A percentile compares a stretch with the other conserved stretches of the same genome.
phyloP scores from a whole-genome alignment of 495 filamentous ascomycete species.

The Trichoderma erinaceum region DNA sequence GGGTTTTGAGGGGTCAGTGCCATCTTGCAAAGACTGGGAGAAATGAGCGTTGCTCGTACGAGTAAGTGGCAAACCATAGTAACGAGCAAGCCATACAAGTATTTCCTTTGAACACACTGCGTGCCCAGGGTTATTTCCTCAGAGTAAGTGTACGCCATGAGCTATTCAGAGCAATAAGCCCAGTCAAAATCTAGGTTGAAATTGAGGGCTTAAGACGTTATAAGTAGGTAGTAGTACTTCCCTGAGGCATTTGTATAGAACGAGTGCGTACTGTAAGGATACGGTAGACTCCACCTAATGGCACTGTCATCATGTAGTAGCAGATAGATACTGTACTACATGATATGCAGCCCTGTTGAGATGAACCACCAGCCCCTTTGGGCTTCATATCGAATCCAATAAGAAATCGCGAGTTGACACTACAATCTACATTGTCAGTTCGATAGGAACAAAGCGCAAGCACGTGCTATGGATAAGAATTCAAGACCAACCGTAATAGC shows the following conservation, averaged over 20 bases:
- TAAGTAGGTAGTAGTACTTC: too few relatives aligned
- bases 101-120: neutral
- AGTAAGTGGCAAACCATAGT: neutral
- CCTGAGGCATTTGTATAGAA: too few relatives aligned
- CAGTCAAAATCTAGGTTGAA: too few relatives aligned
- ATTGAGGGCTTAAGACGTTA: too few relatives aligned
- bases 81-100: neutral
- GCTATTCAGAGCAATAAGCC: too few relatives aligned
- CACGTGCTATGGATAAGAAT: neutral
- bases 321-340: neutral
- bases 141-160: too few relatives aligned
- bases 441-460: neutral
- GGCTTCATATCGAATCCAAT: neutral
- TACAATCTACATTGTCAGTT: neutral
- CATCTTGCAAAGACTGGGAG: neutral
- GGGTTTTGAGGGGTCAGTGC: neutral
- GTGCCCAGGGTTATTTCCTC: neutral
- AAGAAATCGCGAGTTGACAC: neutral
- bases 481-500: neutral
- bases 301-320: too few relatives aligned
- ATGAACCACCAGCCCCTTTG: neutral
- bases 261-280: too few relatives aligned
- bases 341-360: neutral
- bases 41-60: conserved; percentile 1
- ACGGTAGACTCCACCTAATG: neutral